Percentiles rank a stretch among this genome's conserved stretches.
Evolutionary conservation across 192 early-diverging fungal genomes (phyloP).

Genomic region (Dissophora globulifera): DNA sequence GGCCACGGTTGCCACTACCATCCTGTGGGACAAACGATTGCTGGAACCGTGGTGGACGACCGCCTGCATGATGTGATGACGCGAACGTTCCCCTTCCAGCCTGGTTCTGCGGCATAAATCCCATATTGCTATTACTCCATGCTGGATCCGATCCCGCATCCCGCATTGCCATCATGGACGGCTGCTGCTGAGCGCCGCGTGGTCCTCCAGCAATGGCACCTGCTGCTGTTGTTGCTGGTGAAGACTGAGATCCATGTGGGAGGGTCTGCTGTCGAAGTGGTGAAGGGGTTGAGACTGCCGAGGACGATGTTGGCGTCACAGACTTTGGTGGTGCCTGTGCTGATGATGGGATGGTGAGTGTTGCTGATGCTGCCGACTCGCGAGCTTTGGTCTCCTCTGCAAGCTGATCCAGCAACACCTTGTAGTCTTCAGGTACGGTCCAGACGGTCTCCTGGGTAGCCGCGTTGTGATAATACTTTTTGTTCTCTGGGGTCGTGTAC

Average conservation of each 20-base stretch:
- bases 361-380: constrained; percentile 10
- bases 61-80: constrained; percentile 17
- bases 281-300: constrained; percentile 31
- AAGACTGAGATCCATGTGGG: constrained; percentile 8
- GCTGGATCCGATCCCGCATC: too few relatives aligned
- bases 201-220: too few relatives aligned
- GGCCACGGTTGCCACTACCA: background rate
- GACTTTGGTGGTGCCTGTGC: constrained; percentile 5
- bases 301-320: constrained; percentile 12
- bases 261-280: constrained; percentile 26
- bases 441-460: constrained; percentile 84
- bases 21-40: constrained; percentile 32
- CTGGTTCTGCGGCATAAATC: too few relatives aligned
- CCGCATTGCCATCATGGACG: too few relatives aligned
- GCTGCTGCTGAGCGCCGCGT: too few relatives aligned
- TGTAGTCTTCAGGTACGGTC: constrained; percentile 84
- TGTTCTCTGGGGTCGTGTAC: constrained; percentile 78
- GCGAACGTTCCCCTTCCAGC: too few relatives aligned
- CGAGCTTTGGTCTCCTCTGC: constrained; percentile 48
- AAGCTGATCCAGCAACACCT: constrained; percentile 57
- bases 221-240: too few relatives aligned
- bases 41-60: constrained; percentile 42
- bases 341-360: background rate
- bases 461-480: constrained; percentile 89
- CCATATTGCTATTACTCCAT: too few relatives aligned